A percentile compares a stretch with the other conserved stretches of the same genome.
These are phyloP conservation scores for Fusarium sororula DNA, from an alignment of 2,329 filamentous ascomycete species.

Conservation along the genomic window DNA sequence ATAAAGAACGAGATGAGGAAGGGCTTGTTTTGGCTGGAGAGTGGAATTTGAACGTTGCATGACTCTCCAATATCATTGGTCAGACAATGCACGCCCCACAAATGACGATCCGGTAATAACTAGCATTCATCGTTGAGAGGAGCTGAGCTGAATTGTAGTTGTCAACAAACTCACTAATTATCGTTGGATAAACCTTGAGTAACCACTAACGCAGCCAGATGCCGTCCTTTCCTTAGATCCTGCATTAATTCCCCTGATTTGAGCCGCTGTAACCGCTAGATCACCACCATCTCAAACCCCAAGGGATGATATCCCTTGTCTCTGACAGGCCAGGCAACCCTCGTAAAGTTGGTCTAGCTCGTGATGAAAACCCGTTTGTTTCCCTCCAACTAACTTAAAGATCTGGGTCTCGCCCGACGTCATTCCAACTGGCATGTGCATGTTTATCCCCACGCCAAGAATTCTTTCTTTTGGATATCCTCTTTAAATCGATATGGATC, in stretches of 20 bases:
- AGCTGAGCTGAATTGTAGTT: not conserved
- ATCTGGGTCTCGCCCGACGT: slow-evolving; percentile 3
- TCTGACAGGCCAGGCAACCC: not conserved
- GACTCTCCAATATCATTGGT: not conserved
- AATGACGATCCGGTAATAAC: not conserved
- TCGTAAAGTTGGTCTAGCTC: slow-evolving; percentile 11
- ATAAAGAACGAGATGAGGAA: not conserved
- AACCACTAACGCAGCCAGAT: not conserved
- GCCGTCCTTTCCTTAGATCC: not conserved
- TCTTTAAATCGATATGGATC: not conserved
- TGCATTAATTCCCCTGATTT: not conserved
- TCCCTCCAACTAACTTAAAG: not conserved
- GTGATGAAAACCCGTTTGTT: slow-evolving; percentile 11
- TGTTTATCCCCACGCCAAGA: slow-evolving; percentile 12
- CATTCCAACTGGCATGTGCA: not conserved
- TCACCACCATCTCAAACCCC: not conserved
- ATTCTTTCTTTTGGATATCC: not conserved
- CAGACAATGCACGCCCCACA: not conserved
- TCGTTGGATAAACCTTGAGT: not conserved
- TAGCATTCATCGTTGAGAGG: not conserved
- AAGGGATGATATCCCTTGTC: slow-evolving; percentile 4
- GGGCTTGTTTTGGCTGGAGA: not conserved
- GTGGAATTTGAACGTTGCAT: not conserved
- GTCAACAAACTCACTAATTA: not conserved
- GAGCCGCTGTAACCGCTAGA: slow-evolving; percentile 15